A percentile compares a stretch with the other conserved stretches of the same genome.
phyloP scores from a whole-genome alignment of 2,329 filamentous ascomycete species.

The Rhynchosporium graminicola region DNA sequence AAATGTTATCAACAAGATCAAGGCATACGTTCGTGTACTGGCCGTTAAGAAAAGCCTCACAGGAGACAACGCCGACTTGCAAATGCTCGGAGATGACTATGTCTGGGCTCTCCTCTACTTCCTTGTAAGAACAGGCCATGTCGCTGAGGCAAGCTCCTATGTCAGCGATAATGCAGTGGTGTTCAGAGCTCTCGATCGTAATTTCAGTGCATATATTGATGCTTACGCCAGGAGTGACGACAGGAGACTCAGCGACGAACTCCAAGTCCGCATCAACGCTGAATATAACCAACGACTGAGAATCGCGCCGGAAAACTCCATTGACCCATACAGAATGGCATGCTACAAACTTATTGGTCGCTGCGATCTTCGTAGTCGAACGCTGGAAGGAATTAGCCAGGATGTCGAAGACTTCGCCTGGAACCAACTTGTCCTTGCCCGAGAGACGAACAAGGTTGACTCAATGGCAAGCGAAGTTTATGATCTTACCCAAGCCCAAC shows the following conservation, averaged over 20 bases:
- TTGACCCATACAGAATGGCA: constrained; percentile 94
- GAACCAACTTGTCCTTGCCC: constrained; percentile 69
- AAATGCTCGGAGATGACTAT: constrained; percentile 78
- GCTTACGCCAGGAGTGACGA: constrained; percentile 78
- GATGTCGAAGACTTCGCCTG: constrained; percentile 72
- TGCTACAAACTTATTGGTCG: constrained; percentile 97
- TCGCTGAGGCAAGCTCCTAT: constrained; percentile 82
- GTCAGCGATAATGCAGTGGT: constrained; percentile 76
- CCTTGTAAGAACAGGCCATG: constrained; percentile 80
- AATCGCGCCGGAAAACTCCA: constrained; percentile 80
- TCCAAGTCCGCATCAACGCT: constrained; percentile 84
- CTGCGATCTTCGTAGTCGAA: constrained; percentile 66
- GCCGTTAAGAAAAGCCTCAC: constrained; percentile 80
- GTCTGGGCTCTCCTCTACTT: constrained; percentile 96
- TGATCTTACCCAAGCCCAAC: constrained; percentile 68
- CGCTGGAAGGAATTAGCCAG: constrained; percentile 56
- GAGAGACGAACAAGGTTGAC: constrained; percentile 63
- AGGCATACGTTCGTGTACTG: constrained; percentile 85
- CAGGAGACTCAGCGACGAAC: constrained; percentile 71
- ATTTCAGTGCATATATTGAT: constrained; percentile 84
- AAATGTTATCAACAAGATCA: constrained; percentile 85
- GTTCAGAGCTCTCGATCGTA: constrained; percentile 88
- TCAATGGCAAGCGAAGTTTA: constrained; percentile 68
- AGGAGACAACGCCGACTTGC: constrained; percentile 76
- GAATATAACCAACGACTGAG: constrained; percentile 85